A percentile compares a stretch with the other conserved stretches of the same genome.
These are phyloP conservation scores for Gentiana macrophylla DNA, from an alignment of 257 asterid species.

Conservation along the genomic window DNA sequence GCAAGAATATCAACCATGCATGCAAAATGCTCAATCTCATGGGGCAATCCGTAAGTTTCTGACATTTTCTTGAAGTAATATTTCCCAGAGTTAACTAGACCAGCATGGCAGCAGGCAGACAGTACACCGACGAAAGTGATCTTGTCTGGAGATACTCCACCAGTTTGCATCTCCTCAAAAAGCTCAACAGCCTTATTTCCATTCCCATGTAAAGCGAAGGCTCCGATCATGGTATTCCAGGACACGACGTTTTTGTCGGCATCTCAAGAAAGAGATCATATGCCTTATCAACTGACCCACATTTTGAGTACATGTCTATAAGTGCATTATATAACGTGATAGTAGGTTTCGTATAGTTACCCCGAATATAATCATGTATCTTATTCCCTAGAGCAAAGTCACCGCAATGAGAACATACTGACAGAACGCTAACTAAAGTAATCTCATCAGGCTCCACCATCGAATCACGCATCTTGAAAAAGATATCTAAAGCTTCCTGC, in stretches of 20 bases:
- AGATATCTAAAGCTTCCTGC: conserved; percentile 9
- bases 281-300: conserved; percentile 46
- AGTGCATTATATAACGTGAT: conserved; percentile 38
- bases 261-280: conserved; percentile 25
- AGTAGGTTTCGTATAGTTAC: conserved; percentile 11
- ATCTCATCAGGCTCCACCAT: conserved; percentile 13
- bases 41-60: conserved; percentile 17
- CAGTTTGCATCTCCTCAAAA: conserved; percentile 45
- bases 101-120: conserved; percentile 61
- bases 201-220: conserved; percentile 43
- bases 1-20: conserved; percentile 58
- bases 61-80: conserved; percentile 38
- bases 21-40: conserved; percentile 43
- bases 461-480: conserved; percentile 6
- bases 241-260: conserved; percentile 38
- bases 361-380: conserved; percentile 24
- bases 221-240: conserved; percentile 55
- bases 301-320: conserved; percentile 62
- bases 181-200: conserved; percentile 39
- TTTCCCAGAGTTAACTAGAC: conserved; percentile 35
- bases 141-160: conserved; percentile 38
- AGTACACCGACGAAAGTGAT: conserved; percentile 51
- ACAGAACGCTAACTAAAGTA: conserved; percentile 29
- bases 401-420: conserved; percentile 50
- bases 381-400: conserved; percentile 39